Evolutionary conservation across 441 rosid genomes (phyloP).

Genomic region (Breynia disticha): DNA sequence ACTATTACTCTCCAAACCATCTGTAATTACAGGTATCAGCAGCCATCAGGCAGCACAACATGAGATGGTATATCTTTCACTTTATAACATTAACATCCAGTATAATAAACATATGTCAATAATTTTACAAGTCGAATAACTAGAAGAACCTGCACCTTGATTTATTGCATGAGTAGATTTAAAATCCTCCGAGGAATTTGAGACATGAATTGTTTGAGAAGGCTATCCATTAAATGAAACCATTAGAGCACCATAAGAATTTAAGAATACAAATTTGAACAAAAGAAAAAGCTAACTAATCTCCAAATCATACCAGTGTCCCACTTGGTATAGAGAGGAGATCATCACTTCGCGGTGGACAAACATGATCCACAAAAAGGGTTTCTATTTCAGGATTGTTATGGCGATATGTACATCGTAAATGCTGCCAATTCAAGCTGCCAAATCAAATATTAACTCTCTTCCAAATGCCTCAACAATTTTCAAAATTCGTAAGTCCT

Average conservation of each 20-base stretch:
- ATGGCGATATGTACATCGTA: conserved; percentile 32
- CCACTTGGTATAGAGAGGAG: conserved; percentile 17
- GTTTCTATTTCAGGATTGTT: conserved; percentile 38
- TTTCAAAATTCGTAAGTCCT: not conserved
- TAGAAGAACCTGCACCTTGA: conserved; percentile 17
- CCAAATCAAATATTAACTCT: conserved; percentile 15
- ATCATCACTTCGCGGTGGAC: conserved; percentile 21
- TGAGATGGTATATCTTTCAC: not conserved
- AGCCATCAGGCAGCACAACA: conserved; percentile 6
- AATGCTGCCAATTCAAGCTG: conserved; percentile 46
- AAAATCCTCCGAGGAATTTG: conserved; percentile 20
- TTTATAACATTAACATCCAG: not conserved
- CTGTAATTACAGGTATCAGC: conserved; percentile 12
- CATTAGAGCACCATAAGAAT: too few relatives aligned
- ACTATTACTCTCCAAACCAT: conserved; percentile 13
- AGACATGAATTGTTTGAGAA: conserved; percentile 22
- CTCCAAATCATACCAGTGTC: conserved; percentile 19
- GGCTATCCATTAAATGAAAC: conserved; percentile 19
- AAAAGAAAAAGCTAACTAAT: conserved; percentile 1
- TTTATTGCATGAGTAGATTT: conserved; percentile 23
- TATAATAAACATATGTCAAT: too few relatives aligned
- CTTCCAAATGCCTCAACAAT: not conserved
- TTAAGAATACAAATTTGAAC: not conserved
- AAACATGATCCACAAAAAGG: conserved; percentile 45
- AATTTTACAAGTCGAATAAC: not conserved